A percentile compares a stretch with the other conserved stretches of the same genome.
Evolutionary conservation across 352 stramenopile genomes (phyloP).

Genomic region (Lagenidium sp.): DNA sequence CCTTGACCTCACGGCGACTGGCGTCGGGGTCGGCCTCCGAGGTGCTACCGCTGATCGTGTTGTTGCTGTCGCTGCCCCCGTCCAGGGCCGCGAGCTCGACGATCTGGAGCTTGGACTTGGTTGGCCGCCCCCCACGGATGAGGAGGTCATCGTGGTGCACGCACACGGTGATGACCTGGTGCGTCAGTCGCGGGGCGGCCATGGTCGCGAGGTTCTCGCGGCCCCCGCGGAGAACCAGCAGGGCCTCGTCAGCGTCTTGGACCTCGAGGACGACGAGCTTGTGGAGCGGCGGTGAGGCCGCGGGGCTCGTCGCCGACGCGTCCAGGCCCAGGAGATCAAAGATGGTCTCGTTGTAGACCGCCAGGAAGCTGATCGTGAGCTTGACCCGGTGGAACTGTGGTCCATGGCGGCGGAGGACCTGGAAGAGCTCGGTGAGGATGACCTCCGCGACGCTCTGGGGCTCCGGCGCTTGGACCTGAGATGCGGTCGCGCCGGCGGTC

Average conservation of each 20-base stretch:
- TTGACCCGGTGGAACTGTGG: slow-evolving; percentile 35
- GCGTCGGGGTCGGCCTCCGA: slow-evolving; percentile 6
- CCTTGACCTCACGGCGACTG: slow-evolving; percentile 26
- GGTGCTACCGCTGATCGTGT: too few relatives aligned
- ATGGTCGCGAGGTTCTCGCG: slow-evolving; percentile 31
- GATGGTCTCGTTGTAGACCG: slow-evolving; percentile 94
- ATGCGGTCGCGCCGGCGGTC: neutral
- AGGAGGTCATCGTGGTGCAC: slow-evolving; percentile 49
- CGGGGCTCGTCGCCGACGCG: slow-evolving; percentile 6
- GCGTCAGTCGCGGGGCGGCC: slow-evolving; percentile 24
- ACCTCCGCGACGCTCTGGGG: slow-evolving; percentile 26
- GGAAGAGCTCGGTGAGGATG: slow-evolving; percentile 43
- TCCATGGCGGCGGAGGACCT: slow-evolving; percentile 18
- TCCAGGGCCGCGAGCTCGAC: slow-evolving; percentile 57
- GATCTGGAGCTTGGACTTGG: slow-evolving; percentile 67
- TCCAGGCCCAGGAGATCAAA: slow-evolving; percentile 88
- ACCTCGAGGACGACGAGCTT: slow-evolving; percentile 64
- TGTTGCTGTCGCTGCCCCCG: too few relatives aligned
- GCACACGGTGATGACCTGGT: slow-evolving; percentile 60
- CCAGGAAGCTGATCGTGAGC: slow-evolving; percentile 75
- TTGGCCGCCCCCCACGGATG: slow-evolving; percentile 4
- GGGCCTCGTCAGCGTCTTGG: slow-evolving; percentile 46
- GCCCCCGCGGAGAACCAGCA: slow-evolving; percentile 46
- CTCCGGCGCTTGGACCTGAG: too few relatives aligned
- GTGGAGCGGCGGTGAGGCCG: slow-evolving; percentile 7